These are phyloP conservation scores for Citrus unshiu DNA, from an alignment of 345 rosid genomes.

Conservation along the genomic window DNA sequence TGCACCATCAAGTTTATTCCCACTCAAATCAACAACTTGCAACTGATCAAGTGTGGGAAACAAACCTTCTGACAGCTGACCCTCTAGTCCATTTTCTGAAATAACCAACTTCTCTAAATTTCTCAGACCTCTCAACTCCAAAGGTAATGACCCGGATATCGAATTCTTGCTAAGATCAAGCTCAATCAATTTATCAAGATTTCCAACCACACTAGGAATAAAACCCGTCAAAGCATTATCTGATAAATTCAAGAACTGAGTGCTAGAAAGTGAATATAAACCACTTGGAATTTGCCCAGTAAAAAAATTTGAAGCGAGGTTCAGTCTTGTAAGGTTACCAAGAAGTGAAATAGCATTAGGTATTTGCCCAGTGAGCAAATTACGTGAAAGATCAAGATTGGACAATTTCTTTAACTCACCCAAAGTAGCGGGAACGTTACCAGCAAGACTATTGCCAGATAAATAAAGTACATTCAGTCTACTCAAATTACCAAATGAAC, in stretches of 20 bases:
- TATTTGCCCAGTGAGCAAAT: slow-evolving; percentile 50
- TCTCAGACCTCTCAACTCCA: slow-evolving; percentile 34
- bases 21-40: slow-evolving; percentile 37
- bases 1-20: slow-evolving; percentile 47
- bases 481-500: slow-evolving; percentile 45
- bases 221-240: slow-evolving; percentile 45
- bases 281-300: slow-evolving; percentile 41
- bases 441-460: slow-evolving; percentile 42
- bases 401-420: slow-evolving; percentile 38
- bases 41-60: slow-evolving; percentile 37
- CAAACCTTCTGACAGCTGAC: slow-evolving; percentile 30
- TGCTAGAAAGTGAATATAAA: slow-evolving; percentile 33
- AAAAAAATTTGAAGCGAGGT: slow-evolving; percentile 48
- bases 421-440: slow-evolving; percentile 36
- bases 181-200: slow-evolving; percentile 38
- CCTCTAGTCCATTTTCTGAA: slow-evolving; percentile 36
- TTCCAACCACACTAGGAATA: slow-evolving; percentile 44
- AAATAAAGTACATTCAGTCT: slow-evolving; percentile 39
- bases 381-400: slow-evolving; percentile 48
- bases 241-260: slow-evolving; percentile 45
- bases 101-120: slow-evolving; percentile 42
- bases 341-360: slow-evolving; percentile 38
- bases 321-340: slow-evolving; percentile 35
- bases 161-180: slow-evolving; percentile 61
- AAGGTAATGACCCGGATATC: slow-evolving; percentile 45